Percentiles rank a stretch among this genome's conserved stretches.
Conservation (phyloP, 1,139 yeast genomes). For the Suhomyces terraborum region DNA sequence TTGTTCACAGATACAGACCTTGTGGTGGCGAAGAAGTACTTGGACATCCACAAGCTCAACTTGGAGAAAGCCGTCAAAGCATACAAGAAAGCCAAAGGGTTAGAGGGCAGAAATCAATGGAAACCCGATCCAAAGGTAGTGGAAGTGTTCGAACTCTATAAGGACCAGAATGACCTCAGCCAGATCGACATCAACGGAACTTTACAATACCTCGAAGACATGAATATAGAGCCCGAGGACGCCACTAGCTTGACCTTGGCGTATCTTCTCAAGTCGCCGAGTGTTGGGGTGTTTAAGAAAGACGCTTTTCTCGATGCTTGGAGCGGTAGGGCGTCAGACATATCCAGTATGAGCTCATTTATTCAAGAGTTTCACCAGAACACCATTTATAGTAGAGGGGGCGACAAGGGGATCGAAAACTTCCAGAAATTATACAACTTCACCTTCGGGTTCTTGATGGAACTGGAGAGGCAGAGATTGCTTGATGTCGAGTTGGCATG, state of each 20-base stretch:
- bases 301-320: conserved; percentile 58
- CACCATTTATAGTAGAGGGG: conserved; percentile 15
- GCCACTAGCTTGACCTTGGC: conserved; percentile 69
- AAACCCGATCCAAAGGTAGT: conserved; percentile 23
- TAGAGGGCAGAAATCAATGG: conserved; percentile 4
- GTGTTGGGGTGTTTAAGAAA: conserved; percentile 60
- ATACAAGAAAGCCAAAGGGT: conserved; percentile 21
- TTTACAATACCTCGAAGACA: conserved; percentile 60
- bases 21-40: conserved; percentile 30
- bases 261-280: conserved; percentile 63
- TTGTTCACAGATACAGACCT: conserved; percentile 33
- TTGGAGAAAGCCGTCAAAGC: conserved; percentile 35
- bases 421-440: conserved; percentile 65
- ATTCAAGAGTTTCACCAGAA: conserved; percentile 42
- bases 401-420: conserved; percentile 25
- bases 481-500: conserved; percentile 64
- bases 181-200: conserved; percentile 77
- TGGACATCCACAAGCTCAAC: conserved; percentile 30
- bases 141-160: conserved; percentile 30
- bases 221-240: conserved; percentile 75
- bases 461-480: conserved; percentile 57
- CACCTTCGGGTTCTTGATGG: conserved; percentile 68
- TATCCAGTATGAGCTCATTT: conserved; percentile 53
- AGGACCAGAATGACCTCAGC: conserved; percentile 28
- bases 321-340: conserved; percentile 40